Base-by-base conservation (phyloP, 2,329 filamentous ascomycete species). In the Alternaria panax region DNA sequence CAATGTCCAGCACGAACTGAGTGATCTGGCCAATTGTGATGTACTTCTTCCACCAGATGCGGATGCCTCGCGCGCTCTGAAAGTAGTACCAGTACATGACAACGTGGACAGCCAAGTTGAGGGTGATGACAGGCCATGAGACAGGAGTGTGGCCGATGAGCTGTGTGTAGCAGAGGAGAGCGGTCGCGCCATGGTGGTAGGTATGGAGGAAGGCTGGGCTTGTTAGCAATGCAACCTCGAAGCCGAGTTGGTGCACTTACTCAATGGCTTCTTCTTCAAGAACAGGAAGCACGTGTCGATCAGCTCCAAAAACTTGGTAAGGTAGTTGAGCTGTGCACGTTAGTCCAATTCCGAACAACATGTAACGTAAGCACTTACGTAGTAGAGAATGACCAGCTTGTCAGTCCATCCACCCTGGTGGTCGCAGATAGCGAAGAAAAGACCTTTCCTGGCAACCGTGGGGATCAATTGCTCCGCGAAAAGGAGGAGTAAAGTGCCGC, bases 81-180 rank as follows among this genome's bases (percentile, higher is more conserved):
- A 98, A 98, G 88, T 98, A 98, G 89, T 98, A 98, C 93, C 93
- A 97, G 90, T 98, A 98, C 94, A 98, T 98, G 78, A 97, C 91
- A 59, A 98, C 94, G 83, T 98, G 94, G 55, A 98, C 94, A 65
- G 88, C 88, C 76, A 98, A 83, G 86, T 98, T 98, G 72, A 98
- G 88, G 54, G 88, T 90, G 78, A 98, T 98, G 64, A 90, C 89
- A 56, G 97, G 92, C 94, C 94, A 98, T 62, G 93, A 96, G 57
- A 98, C 94, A 42, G 94, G 87, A 45, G 94, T 98, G 75, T 92
- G 88, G 69, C 94, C 94, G 75, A 97, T 90, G 68, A 98, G 88
- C 84, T 98, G 94, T 57, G 93, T 97, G 86, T 96, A 98, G 90
- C 94, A 97, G 72, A 98, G 91, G 66, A 97, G 90, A 71, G 94